Evolutionary conservation across 2,329 filamentous ascomycete genomes (phyloP), one percentile per base, ranked within the genome.

Genomic region (Beauveria scarabaeidicola): DNA sequence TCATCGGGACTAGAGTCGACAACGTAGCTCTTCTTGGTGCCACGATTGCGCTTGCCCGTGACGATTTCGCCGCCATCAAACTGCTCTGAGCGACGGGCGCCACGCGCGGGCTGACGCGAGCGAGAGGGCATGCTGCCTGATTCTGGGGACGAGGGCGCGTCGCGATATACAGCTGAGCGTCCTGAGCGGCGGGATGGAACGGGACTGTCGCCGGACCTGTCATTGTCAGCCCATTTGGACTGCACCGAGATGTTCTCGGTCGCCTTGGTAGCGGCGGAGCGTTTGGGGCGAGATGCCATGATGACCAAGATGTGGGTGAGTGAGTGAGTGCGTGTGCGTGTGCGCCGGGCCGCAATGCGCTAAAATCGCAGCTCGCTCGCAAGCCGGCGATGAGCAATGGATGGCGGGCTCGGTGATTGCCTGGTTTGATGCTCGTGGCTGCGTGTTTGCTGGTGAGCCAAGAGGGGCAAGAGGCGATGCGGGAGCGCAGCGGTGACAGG

Each of bases 11-110:
- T 78, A 41, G 79, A 81, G 62, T 84, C 81, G 25, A 85, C 79
- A 40, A 83, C 79, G 58, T 85, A 85, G 64, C 77, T 84, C 72
- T 84, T 84, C 71, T 82, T 82, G 19, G 75, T 76, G 6, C 78
- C 79, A 9, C 81, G 77, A 61, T 79, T 82, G 52, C 81, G 75
- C 65, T 80, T 81, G 41, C 78, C 77, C 27, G 75, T 72, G 19
- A 80, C 68, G 52, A 81, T 78, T 64, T 80, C 76, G 32, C 76
- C 75, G 25, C 74, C 75, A 25, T 72, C 72, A 56, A 78, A 78
- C 48, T 68, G 68, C 23, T 75, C 73, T 41, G 71, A 68, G 52
- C 69, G 69, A 50, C 73, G 72, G 47, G 70, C 65, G 52, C 71
- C 73, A 77, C 80, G 63, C 80, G 79, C 58, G 78, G 74, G 69